Percentiles rank a stretch among this genome's conserved stretches.
Conservation (phyloP, 2,329 filamentous ascomycete genomes). For the Alternaria gaisen region DNA sequence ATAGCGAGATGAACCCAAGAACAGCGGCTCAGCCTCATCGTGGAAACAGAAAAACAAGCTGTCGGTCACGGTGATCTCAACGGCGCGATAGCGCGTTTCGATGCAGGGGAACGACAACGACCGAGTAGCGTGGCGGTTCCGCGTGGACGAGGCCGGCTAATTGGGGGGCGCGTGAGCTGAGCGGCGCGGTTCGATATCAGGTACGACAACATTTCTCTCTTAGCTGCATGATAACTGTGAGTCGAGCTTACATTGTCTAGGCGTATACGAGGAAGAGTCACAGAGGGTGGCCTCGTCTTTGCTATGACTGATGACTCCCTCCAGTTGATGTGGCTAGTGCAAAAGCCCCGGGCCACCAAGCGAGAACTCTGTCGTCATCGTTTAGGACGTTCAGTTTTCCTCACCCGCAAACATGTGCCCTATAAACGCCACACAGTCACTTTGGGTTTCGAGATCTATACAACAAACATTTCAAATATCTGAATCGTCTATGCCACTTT, state of each 20-base stretch:
- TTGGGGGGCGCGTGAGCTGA: neutral
- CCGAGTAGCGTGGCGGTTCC: slow-evolving; percentile 7
- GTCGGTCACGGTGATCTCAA: neutral
- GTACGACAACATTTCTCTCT: neutral
- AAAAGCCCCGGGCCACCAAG: slow-evolving; percentile 9
- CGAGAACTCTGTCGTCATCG: slow-evolving; percentile 32
- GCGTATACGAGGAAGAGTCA: slow-evolving; percentile 4
- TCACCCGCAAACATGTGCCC: slow-evolving; percentile 13
- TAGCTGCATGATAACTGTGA: neutral
- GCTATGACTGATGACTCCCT: neutral
- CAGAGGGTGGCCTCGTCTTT: neutral
- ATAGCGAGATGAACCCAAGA: neutral
- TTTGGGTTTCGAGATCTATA: neutral
- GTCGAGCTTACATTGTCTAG: neutral
- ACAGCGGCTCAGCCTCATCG: neutral
- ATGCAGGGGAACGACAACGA: slow-evolving; percentile 11
- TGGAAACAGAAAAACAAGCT: neutral
- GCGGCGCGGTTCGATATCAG: neutral
- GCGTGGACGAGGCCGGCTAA: neutral
- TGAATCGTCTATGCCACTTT: neutral
- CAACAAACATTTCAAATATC: neutral
- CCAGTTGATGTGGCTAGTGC: slow-evolving; percentile 15
- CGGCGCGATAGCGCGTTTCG: slow-evolving; percentile 7
- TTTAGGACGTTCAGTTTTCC: slow-evolving; percentile 20
- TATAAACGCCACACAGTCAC: slow-evolving; percentile 1